These are phyloP conservation scores for Tympanopsis confertula DNA, from an alignment of 2,329 filamentous ascomycete genomes.

Conservation along the genomic window DNA sequence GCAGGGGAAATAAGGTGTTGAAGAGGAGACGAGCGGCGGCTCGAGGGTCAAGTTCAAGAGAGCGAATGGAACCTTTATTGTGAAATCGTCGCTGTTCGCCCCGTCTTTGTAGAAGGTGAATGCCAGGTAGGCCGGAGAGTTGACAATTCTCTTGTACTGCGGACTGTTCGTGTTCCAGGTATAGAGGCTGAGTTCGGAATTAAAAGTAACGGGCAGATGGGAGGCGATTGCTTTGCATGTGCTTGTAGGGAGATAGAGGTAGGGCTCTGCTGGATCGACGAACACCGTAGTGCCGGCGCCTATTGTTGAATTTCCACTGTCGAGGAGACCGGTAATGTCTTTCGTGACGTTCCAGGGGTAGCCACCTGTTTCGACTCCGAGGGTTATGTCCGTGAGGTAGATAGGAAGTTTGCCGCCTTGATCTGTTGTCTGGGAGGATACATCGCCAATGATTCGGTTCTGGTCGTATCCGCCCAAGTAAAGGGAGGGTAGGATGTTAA, in stretches of 20 bases:
- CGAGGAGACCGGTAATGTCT: conserved; percentile 6
- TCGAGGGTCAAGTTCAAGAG: conserved; percentile 8
- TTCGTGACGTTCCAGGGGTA: conserved; percentile 6
- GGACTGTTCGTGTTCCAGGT: conserved; percentile 16
- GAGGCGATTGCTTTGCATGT: conserved; percentile 19
- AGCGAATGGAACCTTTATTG: conserved; percentile 10
- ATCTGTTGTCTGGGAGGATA: conserved; percentile 4
- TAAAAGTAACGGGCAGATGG: conserved; percentile 16
- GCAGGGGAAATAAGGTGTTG: conserved; percentile 7
- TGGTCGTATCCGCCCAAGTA: conserved; percentile 10
- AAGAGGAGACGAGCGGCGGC: conserved; percentile 4
- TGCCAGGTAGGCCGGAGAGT: conserved; percentile 18
- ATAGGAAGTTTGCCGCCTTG: conserved; percentile 6
- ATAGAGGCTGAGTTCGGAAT: conserved; percentile 14
- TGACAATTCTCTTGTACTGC: conserved; percentile 14
- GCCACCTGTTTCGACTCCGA: conserved; percentile 7
- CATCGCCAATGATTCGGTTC: conserved; percentile 5
- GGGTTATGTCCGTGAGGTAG: conserved; percentile 9
- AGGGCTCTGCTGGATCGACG: conserved; percentile 11
- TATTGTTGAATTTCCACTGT: conserved; percentile 6
- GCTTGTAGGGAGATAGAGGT: conserved; percentile 17
- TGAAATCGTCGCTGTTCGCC: conserved; percentile 14
- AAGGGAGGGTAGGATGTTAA: conserved; percentile 7
- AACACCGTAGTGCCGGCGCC: conserved; percentile 3
- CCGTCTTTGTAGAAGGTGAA: conserved; percentile 16